Evolutionary conservation across 2,329 filamentous ascomycete genomes (phyloP).

Genomic region (Fusarium chlamydosporum): DNA sequence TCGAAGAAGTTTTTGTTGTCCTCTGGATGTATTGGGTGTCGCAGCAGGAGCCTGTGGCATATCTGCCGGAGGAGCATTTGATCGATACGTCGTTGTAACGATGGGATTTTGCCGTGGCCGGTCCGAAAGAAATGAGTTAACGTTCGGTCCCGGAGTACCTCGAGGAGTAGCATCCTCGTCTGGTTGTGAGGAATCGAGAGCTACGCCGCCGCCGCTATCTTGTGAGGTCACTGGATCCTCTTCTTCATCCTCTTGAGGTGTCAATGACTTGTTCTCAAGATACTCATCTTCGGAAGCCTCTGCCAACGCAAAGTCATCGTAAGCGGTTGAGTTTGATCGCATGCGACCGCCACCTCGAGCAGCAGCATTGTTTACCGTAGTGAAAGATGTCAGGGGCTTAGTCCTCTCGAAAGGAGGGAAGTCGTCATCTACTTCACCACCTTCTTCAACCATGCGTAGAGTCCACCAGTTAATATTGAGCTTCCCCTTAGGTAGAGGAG

Average conservation of each 20-base stretch:
- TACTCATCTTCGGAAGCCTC: conserved; percentile 78
- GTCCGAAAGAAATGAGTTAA: conserved; percentile 51
- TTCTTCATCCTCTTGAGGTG: conserved; percentile 74
- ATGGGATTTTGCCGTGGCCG: conserved; percentile 70
- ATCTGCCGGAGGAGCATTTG: conserved; percentile 69
- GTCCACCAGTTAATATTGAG: conserved; percentile 87
- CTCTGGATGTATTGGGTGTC: conserved; percentile 64
- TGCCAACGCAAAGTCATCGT: conserved; percentile 86
- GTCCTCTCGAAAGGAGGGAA: conserved; percentile 83
- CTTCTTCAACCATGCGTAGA: conserved; percentile 85
- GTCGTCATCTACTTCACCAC: conserved; percentile 87
- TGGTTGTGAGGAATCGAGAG: conserved; percentile 52
- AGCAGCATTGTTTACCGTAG: conserved; percentile 85
- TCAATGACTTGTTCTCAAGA: conserved; percentile 76
- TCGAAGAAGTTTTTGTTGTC: conserved; percentile 77
- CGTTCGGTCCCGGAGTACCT: conserved; percentile 50
- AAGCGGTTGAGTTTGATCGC: conserved; percentile 80
- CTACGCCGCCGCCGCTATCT: conserved; percentile 49
- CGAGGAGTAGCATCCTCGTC: conserved; percentile 50
- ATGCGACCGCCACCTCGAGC: conserved; percentile 71
- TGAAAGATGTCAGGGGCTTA: conserved; percentile 81
- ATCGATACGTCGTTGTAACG: conserved; percentile 71
- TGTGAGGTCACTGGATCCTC: conserved; percentile 47
- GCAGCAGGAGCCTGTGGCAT: conserved; percentile 65
- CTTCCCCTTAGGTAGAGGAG: conserved; percentile 73